Evolutionary conservation across 257 asterid genomes (phyloP).

Genomic region (Rubia yunnanensis): DNA sequence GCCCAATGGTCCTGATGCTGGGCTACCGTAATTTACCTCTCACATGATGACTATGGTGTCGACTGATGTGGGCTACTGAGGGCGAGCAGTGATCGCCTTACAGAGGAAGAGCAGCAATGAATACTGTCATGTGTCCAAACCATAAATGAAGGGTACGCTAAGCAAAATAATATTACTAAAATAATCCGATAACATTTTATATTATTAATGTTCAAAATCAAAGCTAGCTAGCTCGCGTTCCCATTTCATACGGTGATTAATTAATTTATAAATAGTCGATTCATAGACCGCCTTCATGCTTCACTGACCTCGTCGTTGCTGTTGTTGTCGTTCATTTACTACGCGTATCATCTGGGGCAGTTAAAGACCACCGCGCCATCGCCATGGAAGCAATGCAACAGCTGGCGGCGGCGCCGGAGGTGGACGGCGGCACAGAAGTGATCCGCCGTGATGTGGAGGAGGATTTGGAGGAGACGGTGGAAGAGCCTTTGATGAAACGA

Average conservation of each 20-base stretch:
- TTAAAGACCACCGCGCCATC: too few species aligned
- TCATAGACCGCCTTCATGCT: background rate
- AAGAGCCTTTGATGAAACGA: background rate
- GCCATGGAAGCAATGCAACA: slow-evolving; percentile 6
- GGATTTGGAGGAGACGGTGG: slow-evolving; percentile 7
- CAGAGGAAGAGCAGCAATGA: background rate
- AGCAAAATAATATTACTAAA: background rate
- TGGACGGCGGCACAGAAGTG: background rate
- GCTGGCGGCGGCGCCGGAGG: background rate
- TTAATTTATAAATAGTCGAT: background rate
- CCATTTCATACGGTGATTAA: background rate
- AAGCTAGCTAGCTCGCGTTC: background rate
- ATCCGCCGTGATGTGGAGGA: background rate
- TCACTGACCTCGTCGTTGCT: background rate
- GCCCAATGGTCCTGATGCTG: too few species aligned
- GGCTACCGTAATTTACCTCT: too few species aligned
- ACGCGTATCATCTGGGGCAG: background rate
- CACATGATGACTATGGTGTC: too few species aligned
- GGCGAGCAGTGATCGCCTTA: too few species aligned
- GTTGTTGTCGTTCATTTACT: background rate
- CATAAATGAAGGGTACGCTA: background rate
- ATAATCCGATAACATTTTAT: background rate
- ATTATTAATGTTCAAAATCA: background rate
- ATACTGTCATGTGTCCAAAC: background rate
- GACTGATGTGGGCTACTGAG: too few species aligned